These are phyloP conservation scores for Oehlia diaphana DNA, from an alignment of 192 early-diverging fungal species.

Conservation along the genomic window DNA sequence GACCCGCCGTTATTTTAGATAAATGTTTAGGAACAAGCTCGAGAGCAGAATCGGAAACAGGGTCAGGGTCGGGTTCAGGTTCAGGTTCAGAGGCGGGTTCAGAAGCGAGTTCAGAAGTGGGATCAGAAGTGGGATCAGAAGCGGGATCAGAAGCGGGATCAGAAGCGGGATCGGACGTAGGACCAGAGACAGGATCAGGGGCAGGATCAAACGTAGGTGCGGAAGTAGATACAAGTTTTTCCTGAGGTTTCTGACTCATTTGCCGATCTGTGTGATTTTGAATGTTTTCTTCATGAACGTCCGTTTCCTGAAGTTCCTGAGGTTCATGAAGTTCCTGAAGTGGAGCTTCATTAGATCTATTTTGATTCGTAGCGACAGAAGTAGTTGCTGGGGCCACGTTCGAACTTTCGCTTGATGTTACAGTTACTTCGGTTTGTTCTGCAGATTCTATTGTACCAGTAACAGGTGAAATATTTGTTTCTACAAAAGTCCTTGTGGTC, in stretches of 20 bases:
- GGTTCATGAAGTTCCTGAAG: too few relatives aligned
- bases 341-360: not conserved
- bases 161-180: not conserved
- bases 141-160: not conserved
- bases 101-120: not conserved
- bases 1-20: not conserved
- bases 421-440: not conserved
- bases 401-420: not conserved
- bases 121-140: too few relatives aligned
- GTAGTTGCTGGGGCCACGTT: not conserved
- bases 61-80: too few relatives aligned
- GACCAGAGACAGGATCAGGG: not conserved
- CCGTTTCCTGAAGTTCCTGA: not conserved
- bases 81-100: too few relatives aligned
- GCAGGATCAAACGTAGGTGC: not conserved
- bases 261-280: not conserved
- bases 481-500: not conserved
- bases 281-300: not conserved
- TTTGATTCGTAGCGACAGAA: not conserved
- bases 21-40: not conserved
- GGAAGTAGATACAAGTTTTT: not conserved
- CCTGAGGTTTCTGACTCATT: not conserved
- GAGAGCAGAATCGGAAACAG: not conserved
- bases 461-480: not conserved
- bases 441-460: not conserved